Conservation (phyloP, 306 rosid genomes). For the Pyrus bretschneideri region DNA sequence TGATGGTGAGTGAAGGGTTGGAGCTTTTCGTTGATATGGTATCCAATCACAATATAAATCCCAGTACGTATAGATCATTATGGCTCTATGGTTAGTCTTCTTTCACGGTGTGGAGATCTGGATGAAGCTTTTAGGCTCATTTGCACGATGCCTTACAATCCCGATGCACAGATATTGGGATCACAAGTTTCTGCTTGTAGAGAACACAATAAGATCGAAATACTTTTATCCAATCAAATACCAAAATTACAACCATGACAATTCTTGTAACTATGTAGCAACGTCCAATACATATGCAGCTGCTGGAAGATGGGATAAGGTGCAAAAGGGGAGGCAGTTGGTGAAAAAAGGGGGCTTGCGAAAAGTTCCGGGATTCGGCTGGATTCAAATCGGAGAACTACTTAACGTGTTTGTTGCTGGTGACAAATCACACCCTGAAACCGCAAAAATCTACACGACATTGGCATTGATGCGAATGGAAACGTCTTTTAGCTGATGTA, state of each 20-base stretch:
- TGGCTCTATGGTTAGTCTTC: slow-evolving; percentile 61
- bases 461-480: slow-evolving; percentile 46
- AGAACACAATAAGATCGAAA: slow-evolving; percentile 42
- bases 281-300: slow-evolving; percentile 63
- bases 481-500: slow-evolving; percentile 24
- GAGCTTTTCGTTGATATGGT: slow-evolving; percentile 63
- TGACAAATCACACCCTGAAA: slow-evolving; percentile 58
- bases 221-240: slow-evolving; percentile 44
- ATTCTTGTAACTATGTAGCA: slow-evolving; percentile 76
- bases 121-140: slow-evolving; percentile 65
- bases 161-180: slow-evolving; percentile 71
- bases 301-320: slow-evolving; percentile 64
- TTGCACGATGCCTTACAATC: slow-evolving; percentile 45
- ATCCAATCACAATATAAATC: slow-evolving; percentile 41
- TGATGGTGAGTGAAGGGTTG: slow-evolving; percentile 50
- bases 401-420: slow-evolving; percentile 57
- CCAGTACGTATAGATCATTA: slow-evolving; percentile 48
- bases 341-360: slow-evolving; percentile 63
- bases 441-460: slow-evolving; percentile 39
- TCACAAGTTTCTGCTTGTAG: slow-evolving; percentile 61
- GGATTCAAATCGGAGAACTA: slow-evolving; percentile 71
- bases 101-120: slow-evolving; percentile 42
- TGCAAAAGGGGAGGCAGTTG: slow-evolving; percentile 42
- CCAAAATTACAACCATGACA: slow-evolving; percentile 53
- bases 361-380: slow-evolving; percentile 73